Evolutionary conservation across 768 basidiomycete genomes (phyloP).

Genomic region (Gloeophyllum trabeum): DNA sequence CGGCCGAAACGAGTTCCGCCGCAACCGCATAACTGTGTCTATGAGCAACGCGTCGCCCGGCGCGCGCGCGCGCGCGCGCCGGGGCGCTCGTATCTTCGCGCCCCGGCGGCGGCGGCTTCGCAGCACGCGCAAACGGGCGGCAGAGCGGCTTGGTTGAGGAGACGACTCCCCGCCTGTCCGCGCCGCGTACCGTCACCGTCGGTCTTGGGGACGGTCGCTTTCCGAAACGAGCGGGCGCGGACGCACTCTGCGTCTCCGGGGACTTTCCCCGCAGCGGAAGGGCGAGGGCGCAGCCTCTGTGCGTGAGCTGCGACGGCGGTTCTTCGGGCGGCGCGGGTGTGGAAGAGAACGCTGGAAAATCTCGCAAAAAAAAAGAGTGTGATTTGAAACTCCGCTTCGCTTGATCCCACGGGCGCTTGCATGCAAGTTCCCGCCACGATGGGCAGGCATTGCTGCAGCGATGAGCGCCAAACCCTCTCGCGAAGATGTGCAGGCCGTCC

Average conservation of each 20-base stretch:
- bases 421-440: background rate
- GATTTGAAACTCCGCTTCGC: constrained; percentile 6
- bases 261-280: constrained; percentile 85
- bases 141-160: constrained; percentile 42
- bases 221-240: constrained; percentile 35
- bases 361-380: constrained; percentile 2
- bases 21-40: constrained; percentile 85
- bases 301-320: constrained; percentile 79
- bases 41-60: constrained; percentile 60
- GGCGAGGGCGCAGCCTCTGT: constrained; percentile 41
- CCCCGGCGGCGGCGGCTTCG: constrained; percentile 30
- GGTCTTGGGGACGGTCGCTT: constrained; percentile 68
- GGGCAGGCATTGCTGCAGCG: background rate
- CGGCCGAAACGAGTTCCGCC: constrained; percentile 21
- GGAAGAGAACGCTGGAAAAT: constrained; percentile 15
- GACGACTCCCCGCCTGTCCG: constrained; percentile 33
- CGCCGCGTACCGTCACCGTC: constrained; percentile 39
- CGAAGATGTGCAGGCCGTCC: constrained; percentile 21
- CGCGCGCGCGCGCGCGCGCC: constrained; percentile 31
- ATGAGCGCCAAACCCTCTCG: constrained; percentile 25
- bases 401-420: too few relatives aligned
- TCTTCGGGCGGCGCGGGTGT: constrained; percentile 53
- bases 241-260: constrained; percentile 76
- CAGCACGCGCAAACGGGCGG: constrained; percentile 24
- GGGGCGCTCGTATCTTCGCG: constrained; percentile 73